phyloP scores from a whole-genome alignment of 2,329 filamentous ascomycete genomes.

The Aspergillus ruber region DNA sequence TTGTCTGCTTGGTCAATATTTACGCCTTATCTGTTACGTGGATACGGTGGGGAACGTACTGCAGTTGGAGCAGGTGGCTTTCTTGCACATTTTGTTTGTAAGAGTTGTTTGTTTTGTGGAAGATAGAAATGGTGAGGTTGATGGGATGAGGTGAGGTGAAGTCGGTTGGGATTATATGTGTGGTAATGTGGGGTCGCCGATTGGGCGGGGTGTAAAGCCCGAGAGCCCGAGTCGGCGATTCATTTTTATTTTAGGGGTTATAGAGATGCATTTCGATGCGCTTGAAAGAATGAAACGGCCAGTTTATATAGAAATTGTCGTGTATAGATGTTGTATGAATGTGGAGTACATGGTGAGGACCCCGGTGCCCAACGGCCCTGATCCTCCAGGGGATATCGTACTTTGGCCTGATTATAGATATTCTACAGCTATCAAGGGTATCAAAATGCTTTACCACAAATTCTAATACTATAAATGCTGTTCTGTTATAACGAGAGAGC shows the following conservation, averaged over 20 bases:
- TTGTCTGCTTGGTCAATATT: slow-evolving; percentile 42
- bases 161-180: slow-evolving; percentile 11
- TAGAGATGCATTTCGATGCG: background rate
- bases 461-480: too few relatives aligned
- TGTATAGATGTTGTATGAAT: background rate
- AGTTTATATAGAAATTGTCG: too few relatives aligned
- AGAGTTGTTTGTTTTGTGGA: background rate
- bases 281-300: too few relatives aligned
- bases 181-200: slow-evolving; percentile 13
- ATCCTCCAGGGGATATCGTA: background rate
- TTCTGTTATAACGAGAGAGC: too few relatives aligned
- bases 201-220: slow-evolving; percentile 12
- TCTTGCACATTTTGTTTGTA: slow-evolving; percentile 54
- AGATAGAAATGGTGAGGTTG: background rate
- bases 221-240: slow-evolving; percentile 17
- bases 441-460: too few relatives aligned
- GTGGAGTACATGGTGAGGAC: background rate
- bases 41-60: slow-evolving; percentile 42
- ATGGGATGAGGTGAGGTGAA: background rate
- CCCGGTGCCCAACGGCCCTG: background rate
- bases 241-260: background rate
- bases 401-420: too few relatives aligned
- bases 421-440: too few relatives aligned
- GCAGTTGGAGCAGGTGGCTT: slow-evolving; percentile 56
- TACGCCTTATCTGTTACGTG: background rate